These are phyloP conservation scores for Blastobotrys serpentis DNA, from an alignment of 1,139 yeast genomes.

Conservation along the genomic window DNA sequence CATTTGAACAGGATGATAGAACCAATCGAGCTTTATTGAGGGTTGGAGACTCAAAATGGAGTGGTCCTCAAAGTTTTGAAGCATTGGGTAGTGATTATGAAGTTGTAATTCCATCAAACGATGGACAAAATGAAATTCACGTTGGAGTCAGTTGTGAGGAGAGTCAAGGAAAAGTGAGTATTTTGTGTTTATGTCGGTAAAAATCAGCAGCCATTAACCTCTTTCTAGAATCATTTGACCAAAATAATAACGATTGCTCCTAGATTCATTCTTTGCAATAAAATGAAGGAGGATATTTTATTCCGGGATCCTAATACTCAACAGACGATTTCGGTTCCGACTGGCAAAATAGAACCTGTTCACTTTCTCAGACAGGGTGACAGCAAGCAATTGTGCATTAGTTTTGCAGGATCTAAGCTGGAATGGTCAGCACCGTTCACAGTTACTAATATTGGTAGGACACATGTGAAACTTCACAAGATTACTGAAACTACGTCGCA, in stretches of 20 bases:
- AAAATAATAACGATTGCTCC: constrained; percentile 83
- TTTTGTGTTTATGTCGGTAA: neutral
- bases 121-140: constrained; percentile 65
- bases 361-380: constrained; percentile 54
- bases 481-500: constrained; percentile 30
- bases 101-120: constrained; percentile 55
- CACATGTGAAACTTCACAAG: constrained; percentile 67
- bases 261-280: constrained; percentile 71
- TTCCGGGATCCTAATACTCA: constrained; percentile 60
- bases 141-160: constrained; percentile 75
- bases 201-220: constrained; percentile 2
- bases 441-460: constrained; percentile 79
- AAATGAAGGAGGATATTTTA: constrained; percentile 54
- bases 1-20: constrained; percentile 65
- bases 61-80: constrained; percentile 77
- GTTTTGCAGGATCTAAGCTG: constrained; percentile 57
- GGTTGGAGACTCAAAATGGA: constrained; percentile 72
- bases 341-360: constrained; percentile 59
- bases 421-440: constrained; percentile 89
- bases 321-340: constrained; percentile 39
- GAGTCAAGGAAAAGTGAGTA: constrained; percentile 65
- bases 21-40: constrained; percentile 68
- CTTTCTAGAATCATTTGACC: constrained; percentile 56
- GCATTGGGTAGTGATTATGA: constrained; percentile 84
- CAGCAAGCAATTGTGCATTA: constrained; percentile 55